Evolutionary conservation across 2,329 filamentous ascomycete species (phyloP).

Genomic region (Corynespora cassiicola): DNA sequence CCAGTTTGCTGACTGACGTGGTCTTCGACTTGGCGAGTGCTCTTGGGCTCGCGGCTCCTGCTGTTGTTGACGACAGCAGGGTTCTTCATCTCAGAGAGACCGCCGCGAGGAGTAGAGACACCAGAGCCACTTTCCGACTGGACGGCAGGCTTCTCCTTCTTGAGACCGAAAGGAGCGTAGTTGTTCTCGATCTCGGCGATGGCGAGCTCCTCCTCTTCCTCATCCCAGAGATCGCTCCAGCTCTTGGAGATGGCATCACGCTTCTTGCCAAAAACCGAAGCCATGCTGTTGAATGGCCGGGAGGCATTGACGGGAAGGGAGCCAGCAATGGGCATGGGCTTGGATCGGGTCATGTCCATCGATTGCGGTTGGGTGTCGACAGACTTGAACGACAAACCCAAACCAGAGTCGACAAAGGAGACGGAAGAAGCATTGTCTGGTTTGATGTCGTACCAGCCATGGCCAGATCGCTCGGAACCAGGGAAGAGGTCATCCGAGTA

Average conservation of each 20-base stretch:
- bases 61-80: constrained; percentile 59
- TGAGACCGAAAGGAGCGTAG: constrained; percentile 54
- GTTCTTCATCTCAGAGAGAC: constrained; percentile 62
- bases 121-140: constrained; percentile 50
- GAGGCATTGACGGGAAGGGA: constrained; percentile 71
- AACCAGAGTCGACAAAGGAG: constrained; percentile 82
- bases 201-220: constrained; percentile 81
- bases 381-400: constrained; percentile 83
- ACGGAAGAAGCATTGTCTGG: constrained; percentile 81
- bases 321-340: constrained; percentile 79
- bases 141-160: constrained; percentile 44
- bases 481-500: constrained; percentile 88
- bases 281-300: constrained; percentile 71
- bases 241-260: constrained; percentile 90
- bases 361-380: constrained; percentile 55
- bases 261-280: constrained; percentile 79
- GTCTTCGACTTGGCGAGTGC: constrained; percentile 58
- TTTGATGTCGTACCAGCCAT: constrained; percentile 77
- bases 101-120: constrained; percentile 57
- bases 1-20: constrained; percentile 71
- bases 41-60: constrained; percentile 45
- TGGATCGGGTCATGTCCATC: constrained; percentile 63
- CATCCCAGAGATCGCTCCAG: constrained; percentile 98
- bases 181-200: constrained; percentile 65
- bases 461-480: constrained; percentile 70